Conservation (phyloP, 2,329 filamentous ascomycete species). For the Colletotrichum shisoi region DNA sequence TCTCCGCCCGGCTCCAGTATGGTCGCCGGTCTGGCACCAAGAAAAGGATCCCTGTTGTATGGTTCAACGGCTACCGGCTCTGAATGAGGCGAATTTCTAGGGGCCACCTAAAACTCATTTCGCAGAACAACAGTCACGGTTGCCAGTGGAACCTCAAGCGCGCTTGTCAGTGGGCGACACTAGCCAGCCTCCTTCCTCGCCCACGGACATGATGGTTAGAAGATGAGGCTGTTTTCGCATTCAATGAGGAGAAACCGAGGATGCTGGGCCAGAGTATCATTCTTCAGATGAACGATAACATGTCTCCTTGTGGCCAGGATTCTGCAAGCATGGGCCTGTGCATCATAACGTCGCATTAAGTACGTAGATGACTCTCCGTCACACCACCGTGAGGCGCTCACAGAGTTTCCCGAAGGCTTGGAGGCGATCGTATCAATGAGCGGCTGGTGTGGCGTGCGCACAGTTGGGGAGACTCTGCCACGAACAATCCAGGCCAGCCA, state of each 20-base stretch:
- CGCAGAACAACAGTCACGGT: slow-evolving; percentile 12
- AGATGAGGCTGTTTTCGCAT: neutral
- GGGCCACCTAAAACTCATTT: slow-evolving; percentile 25
- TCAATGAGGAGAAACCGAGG: neutral
- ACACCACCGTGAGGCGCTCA: neutral
- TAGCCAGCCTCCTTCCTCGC: neutral
- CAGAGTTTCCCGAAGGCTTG: slow-evolving; percentile 11
- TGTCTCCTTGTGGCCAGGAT: neutral
- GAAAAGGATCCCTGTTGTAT: slow-evolving; percentile 19
- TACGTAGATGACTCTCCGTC: neutral
- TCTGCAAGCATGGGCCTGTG: neutral
- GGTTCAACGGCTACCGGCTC: slow-evolving; percentile 19
- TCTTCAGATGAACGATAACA: slow-evolving; percentile 11
- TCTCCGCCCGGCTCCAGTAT: slow-evolving; percentile 16
- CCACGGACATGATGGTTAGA: neutral
- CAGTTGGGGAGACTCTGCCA: neutral
- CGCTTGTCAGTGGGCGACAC: neutral
- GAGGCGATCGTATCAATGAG: slow-evolving; percentile 27
- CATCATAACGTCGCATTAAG: neutral
- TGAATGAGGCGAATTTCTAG: slow-evolving; percentile 24
- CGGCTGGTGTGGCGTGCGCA: neutral
- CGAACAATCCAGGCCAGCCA: neutral
- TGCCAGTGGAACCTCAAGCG: slow-evolving; percentile 1
- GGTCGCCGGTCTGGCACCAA: slow-evolving; percentile 17
- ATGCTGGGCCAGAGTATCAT: neutral